phyloP scores from a whole-genome alignment of 2,329 filamentous ascomycete species.

The Colletotrichum lindemuthianum region DNA sequence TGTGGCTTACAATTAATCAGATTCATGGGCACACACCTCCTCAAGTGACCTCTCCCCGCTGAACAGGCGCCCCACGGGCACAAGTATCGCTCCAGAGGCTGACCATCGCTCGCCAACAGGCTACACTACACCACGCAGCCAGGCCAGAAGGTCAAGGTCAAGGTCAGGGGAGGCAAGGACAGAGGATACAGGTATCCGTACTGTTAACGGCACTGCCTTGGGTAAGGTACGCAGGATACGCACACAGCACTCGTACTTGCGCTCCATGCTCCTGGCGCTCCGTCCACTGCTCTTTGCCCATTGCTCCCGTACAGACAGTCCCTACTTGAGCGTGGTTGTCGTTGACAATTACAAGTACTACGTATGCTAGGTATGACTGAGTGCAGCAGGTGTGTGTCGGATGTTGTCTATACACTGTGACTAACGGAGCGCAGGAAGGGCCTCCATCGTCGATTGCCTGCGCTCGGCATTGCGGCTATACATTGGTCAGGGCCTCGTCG shows the following conservation, averaged over 20 bases:
- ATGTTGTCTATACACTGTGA: conserved; percentile 26
- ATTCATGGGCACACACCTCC: conserved; percentile 26
- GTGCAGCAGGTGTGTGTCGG: background rate
- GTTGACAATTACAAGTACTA: conserved; percentile 4
- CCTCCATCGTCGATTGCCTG: background rate
- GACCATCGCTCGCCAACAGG: conserved; percentile 27
- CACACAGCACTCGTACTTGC: background rate
- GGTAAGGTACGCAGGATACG: too few species aligned
- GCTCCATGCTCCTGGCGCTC: conserved; percentile 34
- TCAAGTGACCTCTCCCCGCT: conserved; percentile 34
- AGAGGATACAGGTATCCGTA: conserved; percentile 5
- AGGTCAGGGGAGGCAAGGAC: background rate
- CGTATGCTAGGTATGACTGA: conserved; percentile 10
- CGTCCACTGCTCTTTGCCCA: conserved; percentile 22
- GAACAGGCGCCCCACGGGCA: conserved; percentile 32
- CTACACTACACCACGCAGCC: too few species aligned
- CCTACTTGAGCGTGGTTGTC: background rate
- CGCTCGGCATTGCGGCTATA: too few species aligned
- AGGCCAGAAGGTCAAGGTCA: too few species aligned
- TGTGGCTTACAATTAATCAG: conserved; percentile 2
- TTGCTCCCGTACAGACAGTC: too few species aligned
- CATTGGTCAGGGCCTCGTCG: too few species aligned
- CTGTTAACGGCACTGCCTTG: too few species aligned
- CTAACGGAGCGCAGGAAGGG: background rate
- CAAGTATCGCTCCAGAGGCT: conserved; percentile 32